Evolutionary conservation across 1,284 basidiomycete genomes (phyloP).

Genomic region (Ganoderma sinense): DNA sequence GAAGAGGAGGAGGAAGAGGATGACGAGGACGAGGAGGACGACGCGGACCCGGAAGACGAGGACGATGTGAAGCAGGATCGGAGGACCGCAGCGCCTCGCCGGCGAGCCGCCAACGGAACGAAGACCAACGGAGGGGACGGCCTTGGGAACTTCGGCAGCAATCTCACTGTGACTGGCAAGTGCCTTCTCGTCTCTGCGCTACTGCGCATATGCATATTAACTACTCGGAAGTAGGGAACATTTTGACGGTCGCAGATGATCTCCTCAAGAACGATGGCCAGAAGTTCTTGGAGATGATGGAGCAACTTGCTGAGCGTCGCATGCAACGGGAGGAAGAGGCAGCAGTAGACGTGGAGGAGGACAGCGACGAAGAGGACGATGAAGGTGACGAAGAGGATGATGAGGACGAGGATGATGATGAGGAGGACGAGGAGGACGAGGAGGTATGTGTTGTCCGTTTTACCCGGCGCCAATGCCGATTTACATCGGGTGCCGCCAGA

Average conservation of each 20-base stretch:
- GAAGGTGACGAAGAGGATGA: slow-evolving; percentile 44
- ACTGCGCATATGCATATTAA: slow-evolving; percentile 27
- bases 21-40: slow-evolving; percentile 43
- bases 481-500: slow-evolving; percentile 45
- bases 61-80: slow-evolving; percentile 38
- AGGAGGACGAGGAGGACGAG: slow-evolving; percentile 46
- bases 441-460: slow-evolving; percentile 36
- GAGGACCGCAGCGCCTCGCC: slow-evolving; percentile 33
- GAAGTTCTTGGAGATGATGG: slow-evolving; percentile 99
- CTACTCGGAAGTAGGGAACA: slow-evolving; percentile 71
- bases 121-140: slow-evolving; percentile 36
- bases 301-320: slow-evolving; percentile 94
- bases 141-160: slow-evolving; percentile 40
- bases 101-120: slow-evolving; percentile 36
- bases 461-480: slow-evolving; percentile 16
- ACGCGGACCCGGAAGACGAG: slow-evolving; percentile 41
- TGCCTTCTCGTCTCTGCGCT: slow-evolving; percentile 13
- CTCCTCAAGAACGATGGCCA: slow-evolving; percentile 98
- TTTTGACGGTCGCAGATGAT: slow-evolving; percentile 99
- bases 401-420: slow-evolving; percentile 44
- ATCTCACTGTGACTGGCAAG: slow-evolving; percentile 44
- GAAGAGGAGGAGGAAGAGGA: slow-evolving; percentile 44
- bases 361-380: slow-evolving; percentile 47
- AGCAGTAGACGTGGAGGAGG: slow-evolving; percentile 71
- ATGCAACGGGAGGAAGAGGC: slow-evolving; percentile 95